A percentile compares a stretch with the other conserved stretches of the same genome.
phyloP scores from a whole-genome alignment of 805 yeast species.

The Ogataea siamensis region DNA sequence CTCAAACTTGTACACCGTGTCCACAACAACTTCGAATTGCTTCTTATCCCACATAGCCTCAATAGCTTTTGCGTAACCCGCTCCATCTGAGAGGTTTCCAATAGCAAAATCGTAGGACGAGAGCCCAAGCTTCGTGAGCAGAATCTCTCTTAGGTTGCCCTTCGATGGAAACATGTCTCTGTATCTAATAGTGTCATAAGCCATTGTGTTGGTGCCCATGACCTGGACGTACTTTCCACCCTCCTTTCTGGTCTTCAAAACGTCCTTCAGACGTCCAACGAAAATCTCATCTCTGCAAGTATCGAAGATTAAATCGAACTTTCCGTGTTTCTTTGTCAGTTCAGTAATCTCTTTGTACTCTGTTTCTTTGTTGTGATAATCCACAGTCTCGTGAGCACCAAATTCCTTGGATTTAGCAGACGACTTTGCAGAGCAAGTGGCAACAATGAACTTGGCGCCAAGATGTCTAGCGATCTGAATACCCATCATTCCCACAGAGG shows the following conservation, averaged over 20 bases:
- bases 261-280: conserved; percentile 39
- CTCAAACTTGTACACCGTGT: conserved; percentile 48
- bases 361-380: conserved; percentile 47
- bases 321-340: conserved; percentile 35
- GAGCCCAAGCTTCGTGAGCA: conserved; percentile 18
- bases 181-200: conserved; percentile 32
- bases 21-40: conserved; percentile 46
- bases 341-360: conserved; percentile 35
- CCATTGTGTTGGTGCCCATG: conserved; percentile 51
- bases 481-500: conserved; percentile 60
- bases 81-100: conserved; percentile 8
- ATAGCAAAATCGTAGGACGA: conserved; percentile 11
- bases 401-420: conserved; percentile 21
- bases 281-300: conserved; percentile 59
- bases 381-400: conserved; percentile 61
- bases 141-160: conserved; percentile 14
- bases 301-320: conserved; percentile 64
- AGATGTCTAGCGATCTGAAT: conserved; percentile 56
- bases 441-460: conserved; percentile 51
- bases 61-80: conserved; percentile 31
- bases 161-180: conserved; percentile 27
- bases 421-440: conserved; percentile 42
- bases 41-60: conserved; percentile 46
- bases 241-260: conserved; percentile 45
- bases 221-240: conserved; percentile 53